Evolutionary conservation across 441 rosid genomes (phyloP).

Genomic region (Erodium moschatum): DNA sequence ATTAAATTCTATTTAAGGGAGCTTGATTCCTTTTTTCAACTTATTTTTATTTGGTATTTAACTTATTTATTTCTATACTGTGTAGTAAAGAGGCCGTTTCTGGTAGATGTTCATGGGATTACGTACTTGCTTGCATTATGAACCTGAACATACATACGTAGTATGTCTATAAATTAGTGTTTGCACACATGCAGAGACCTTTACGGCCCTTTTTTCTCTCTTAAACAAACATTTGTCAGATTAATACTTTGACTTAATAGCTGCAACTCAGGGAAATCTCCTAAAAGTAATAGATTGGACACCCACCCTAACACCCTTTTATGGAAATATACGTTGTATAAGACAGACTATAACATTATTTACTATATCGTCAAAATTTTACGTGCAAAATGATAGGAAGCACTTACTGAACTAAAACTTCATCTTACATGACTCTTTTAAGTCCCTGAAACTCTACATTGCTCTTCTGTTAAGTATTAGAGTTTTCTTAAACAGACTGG

Average conservation of each 20-base stretch:
- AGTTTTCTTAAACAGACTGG: neutral
- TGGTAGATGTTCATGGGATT: neutral
- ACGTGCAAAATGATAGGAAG: neutral
- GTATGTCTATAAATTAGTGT: neutral
- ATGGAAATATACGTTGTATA: neutral
- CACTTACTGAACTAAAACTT: neutral
- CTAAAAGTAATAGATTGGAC: neutral
- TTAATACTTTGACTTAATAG: too few relatives aligned
- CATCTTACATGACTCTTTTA: neutral
- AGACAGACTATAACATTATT: neutral
- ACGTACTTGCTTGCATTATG: constrained; percentile 3
- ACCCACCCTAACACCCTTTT: neutral
- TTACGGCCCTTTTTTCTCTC: too few relatives aligned
- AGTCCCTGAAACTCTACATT: neutral
- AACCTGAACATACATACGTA: neutral
- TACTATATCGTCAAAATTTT: neutral
- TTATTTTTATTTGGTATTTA: neutral
- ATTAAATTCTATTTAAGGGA: neutral
- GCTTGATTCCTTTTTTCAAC: neutral
- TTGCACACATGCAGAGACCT: neutral
- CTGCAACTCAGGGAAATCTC: neutral
- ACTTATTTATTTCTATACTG: neutral
- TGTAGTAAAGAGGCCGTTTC: neutral
- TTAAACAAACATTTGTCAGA: too few relatives aligned
- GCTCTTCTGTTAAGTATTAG: neutral